Base-by-base conservation (phyloP, 768 basidiomycete genomes). In the Leccinum incarnatum region DNA sequence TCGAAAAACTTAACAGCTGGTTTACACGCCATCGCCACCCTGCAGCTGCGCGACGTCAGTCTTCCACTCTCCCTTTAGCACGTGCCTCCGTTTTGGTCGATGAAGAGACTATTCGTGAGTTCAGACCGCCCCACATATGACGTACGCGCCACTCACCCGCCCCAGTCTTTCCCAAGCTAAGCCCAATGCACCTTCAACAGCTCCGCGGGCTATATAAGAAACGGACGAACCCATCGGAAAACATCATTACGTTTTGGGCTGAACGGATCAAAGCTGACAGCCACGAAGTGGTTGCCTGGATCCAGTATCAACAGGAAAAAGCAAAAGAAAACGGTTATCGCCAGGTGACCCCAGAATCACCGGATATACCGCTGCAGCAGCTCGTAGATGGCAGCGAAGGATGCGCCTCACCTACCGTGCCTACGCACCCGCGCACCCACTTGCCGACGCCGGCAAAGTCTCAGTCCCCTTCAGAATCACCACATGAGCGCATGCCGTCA, bases 401-500 rank as follows among this genome's bases (percentile, higher is more conserved):
- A 51, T 23, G 9, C 29, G 21, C 29, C 12, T 72, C 71, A 2
- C 71, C 71, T 15, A 59, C 51, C 10, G 3, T 15, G 1, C 10
- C 59, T 7, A 48, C 54, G 0, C 55, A 56, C 55, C 59, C 67
- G 46, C 61, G 59, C 1, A 61, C 71, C 0, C 72, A 72, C 53
- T 49, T 72, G 36, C 72, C 72, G 1, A 72, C 72, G 0, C 72
- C 71, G 27, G 61, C 72, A 17, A 62, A 63, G 19, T 72, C 71
- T 0, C 49, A 57, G 15, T 72, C 70, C 6, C 71, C 72, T 0
- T 30, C 54, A 1, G 47, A 30, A 52, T 57, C 60, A 0, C 63
- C 62, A 1, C 54, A 56, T 2, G 56, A 56, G 23, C 56, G 71
- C 15, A 37, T 64, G 34, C 62, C 34, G 17, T 74, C 73, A n/a